Evolutionary conservation across 2,329 filamentous ascomycete genomes (phyloP), one percentile per base, ranked within the genome.

Genomic region (Botrytis pseudocinerea): DNA sequence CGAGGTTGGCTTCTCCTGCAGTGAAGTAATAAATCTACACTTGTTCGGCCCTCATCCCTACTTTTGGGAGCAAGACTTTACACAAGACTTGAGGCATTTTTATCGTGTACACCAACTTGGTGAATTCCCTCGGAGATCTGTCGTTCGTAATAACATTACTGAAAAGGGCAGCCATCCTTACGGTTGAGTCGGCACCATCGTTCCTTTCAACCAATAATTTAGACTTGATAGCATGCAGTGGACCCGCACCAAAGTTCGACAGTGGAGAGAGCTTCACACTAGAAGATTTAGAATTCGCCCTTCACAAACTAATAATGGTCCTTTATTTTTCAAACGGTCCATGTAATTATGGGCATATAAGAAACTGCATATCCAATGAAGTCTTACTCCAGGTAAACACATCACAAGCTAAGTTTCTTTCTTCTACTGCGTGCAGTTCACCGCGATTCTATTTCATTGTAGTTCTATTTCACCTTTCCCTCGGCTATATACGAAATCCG

Each of bases 261-360:
- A 32, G 64, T 68, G 48, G 64, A 38, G 35, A 40, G 48, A 68
- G 46, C 46, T 68, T 40, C 46, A 20, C 32, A 20, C 25, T 68
- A 38, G 18, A 35, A 35, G 22, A n/a, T 20, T 48, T 48, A 48
- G 28, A 65, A 35, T 10, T 65, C 9, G 48, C 44, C 20, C 10
- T 54, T 68, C 42, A 54, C 25, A 25, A 25, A 40, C 25, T 40
- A 68, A 22, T 9, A 42, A 54, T 54, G 46, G 25, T 16, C 8
- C 4, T 54, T 54, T 4, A 22, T 22, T 54, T 16, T 54, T 32
- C 48, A 38, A 65, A 51, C 7, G 12, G 35, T 12, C 46, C 35
- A 22, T 54, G 25, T 68, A 68, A 65, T 38, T 18, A 38, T 57
- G 64, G 46, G 64, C 25, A 54, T 28, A 57, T 22, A 22, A 7